phyloP scores from a whole-genome alignment of 1,139 yeast species.

The Kodamaea sp. region DNA sequence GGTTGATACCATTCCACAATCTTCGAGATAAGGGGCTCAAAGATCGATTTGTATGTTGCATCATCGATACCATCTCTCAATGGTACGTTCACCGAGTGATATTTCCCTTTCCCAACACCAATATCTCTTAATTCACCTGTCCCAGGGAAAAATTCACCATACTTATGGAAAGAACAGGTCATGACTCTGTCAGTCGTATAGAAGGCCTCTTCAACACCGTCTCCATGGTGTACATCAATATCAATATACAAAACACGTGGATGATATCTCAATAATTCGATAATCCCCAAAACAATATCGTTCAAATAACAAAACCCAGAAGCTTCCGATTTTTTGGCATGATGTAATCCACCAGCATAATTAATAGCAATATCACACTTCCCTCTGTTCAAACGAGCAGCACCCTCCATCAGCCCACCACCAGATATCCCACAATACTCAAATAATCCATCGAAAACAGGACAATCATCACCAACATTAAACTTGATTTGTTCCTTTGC shows the following conservation, averaged over 20 bases:
- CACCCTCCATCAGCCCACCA: slow-evolving; percentile 97
- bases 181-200: slow-evolving; percentile 94
- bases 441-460: slow-evolving; percentile 92
- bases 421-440: slow-evolving; percentile 94
- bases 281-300: slow-evolving; percentile 86
- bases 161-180: slow-evolving; percentile 97
- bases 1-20: slow-evolving; percentile 95
- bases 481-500: slow-evolving; percentile 91
- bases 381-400: slow-evolving; percentile 86
- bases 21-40: slow-evolving; percentile 79
- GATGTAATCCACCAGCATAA: slow-evolving; percentile 97
- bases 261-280: slow-evolving; percentile 84
- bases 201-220: slow-evolving; percentile 97
- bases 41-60: slow-evolving; percentile 76
- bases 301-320: slow-evolving; percentile 90
- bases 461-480: slow-evolving; percentile 97
- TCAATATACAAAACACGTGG: slow-evolving; percentile 95
- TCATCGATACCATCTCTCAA: slow-evolving; percentile 92
- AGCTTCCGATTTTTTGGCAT: slow-evolving; percentile 94
- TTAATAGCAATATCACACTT: slow-evolving; percentile 95
- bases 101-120: slow-evolving; percentile 86
- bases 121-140: slow-evolving; percentile 88
- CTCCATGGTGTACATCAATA: slow-evolving; percentile 97
- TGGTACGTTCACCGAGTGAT: slow-evolving; percentile 86
- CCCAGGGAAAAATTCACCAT: slow-evolving; percentile 95